phyloP scores from a whole-genome alignment of 2,329 filamentous ascomycete species.

The Diaporthe velutina region DNA sequence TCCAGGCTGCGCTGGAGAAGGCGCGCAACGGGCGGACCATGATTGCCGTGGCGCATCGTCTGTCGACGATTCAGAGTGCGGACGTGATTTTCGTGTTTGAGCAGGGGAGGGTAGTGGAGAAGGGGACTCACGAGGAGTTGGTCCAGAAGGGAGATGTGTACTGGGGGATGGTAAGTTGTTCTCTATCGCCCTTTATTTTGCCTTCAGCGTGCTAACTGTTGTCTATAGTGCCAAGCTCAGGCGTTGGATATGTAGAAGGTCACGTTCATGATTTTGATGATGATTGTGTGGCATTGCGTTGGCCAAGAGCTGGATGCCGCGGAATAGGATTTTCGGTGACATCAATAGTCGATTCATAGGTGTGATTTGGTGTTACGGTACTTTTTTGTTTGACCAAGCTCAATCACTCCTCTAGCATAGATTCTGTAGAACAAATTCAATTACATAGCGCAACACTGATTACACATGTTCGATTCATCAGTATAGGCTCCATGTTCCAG shows the following conservation, averaged over 20 bases:
- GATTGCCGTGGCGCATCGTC: slow-evolving; percentile 91
- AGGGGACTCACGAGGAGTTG: slow-evolving; percentile 75
- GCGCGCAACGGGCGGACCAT: slow-evolving; percentile 89
- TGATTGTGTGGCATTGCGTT: neutral
- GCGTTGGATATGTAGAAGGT: slow-evolving; percentile 5
- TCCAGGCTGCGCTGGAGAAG: slow-evolving; percentile 84
- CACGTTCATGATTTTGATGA: neutral
- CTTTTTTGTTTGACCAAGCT: neutral
- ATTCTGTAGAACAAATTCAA: neutral
- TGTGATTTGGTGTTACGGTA: neutral
- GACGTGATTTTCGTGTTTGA: slow-evolving; percentile 97
- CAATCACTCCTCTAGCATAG: neutral
- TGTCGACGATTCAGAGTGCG: slow-evolving; percentile 94
- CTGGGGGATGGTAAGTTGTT: slow-evolving; percentile 18
- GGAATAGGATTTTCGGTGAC: neutral
- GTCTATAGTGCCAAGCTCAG: slow-evolving; percentile 9
- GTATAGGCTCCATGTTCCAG: neutral
- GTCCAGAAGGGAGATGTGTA: neutral
- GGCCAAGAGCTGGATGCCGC: too few relatives aligned
- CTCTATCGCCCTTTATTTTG: neutral
- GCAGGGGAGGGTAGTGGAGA: slow-evolving; percentile 86
- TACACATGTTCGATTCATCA: neutral
- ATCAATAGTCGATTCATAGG: neutral
- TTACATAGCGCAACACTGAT: neutral
- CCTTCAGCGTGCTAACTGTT: neutral